Base-by-base conservation (phyloP, 2,329 filamentous ascomycete species). In the Massarina eburnea region DNA sequence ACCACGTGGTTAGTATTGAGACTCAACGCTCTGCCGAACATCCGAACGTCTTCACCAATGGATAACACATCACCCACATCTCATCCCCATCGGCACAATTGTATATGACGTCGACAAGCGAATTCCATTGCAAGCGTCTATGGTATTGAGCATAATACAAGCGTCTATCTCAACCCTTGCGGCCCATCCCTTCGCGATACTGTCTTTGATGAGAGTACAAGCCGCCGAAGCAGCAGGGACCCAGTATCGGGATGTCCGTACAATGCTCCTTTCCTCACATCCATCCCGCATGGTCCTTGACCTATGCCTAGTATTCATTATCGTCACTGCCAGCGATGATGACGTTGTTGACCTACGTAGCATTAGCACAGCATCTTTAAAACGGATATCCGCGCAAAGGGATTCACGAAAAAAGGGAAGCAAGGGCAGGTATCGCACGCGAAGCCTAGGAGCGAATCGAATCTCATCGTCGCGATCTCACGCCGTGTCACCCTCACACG, bases 261-360 rank as follows among this genome's bases (percentile, higher is more conserved):
- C 35, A 12, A 27, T 27, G 21, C 14, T 15, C 17, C 20, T 24
- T 26, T 14, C 12, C 37, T 26, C 39, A 27, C n/a, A 18, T 10
- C 39, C 39, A 21, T 38, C 27, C 33, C 20, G 7, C n/a, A n/a
- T n/a, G n/a, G n/a, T n/a, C 22, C 32, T n/a, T 29, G 21, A 40
- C 14, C 15, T 18, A 12, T 12, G 21, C 41, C 32, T 86, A 95
- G 73, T 85, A 96, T 61, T 95, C 91, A 55, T 91, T 83, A 52
- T 95, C 88, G 57, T 91, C 91, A 54, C 83, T 83, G 41, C 91
- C 91, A 45, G 89, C 83, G 61, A 96, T 84, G 71, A 96, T 96
- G 56, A 96, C 91, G 71, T 95, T 95, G 78, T 96, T 95, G 67
- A 84, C 78, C 74, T 80, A 39, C 20, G 19, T 39, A 32, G 21